Conservation (phyloP, 208 protist species). For the Leishmania mexicana region DNA sequence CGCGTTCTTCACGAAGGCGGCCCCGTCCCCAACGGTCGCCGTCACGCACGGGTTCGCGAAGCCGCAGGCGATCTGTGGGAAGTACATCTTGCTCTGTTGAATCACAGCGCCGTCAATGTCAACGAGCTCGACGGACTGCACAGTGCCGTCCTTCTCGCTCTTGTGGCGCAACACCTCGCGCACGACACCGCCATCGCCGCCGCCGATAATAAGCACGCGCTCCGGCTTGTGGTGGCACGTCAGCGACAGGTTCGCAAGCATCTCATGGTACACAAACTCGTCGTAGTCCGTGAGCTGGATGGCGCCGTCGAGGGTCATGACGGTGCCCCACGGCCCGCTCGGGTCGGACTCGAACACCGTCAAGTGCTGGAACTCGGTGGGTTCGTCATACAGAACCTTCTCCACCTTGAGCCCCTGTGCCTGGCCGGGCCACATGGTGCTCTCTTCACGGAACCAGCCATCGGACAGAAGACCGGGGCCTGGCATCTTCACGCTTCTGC, state of each 20-base stretch:
- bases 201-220: slow-evolving; percentile 97
- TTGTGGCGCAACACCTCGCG: slow-evolving; percentile 96
- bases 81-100: slow-evolving; percentile 85
- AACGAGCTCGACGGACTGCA: slow-evolving; percentile 94
- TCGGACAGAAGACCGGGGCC: slow-evolving; percentile 76
- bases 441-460: slow-evolving; percentile 93
- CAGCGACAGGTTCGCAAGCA: slow-evolving; percentile 96
- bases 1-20: slow-evolving; percentile 81
- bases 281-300: slow-evolving; percentile 97
- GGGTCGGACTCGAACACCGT: slow-evolving; percentile 87
- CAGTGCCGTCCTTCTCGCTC: slow-evolving; percentile 37
- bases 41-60: slow-evolving; percentile 79
- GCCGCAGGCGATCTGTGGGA: slow-evolving; percentile 79
- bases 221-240: slow-evolving; percentile 90
- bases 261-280: slow-evolving; percentile 99
- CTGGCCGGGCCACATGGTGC: slow-evolving; percentile 89
- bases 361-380: slow-evolving; percentile 88
- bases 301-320: slow-evolving; percentile 97
- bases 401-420: slow-evolving; percentile 87
- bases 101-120: slow-evolving; percentile 96
- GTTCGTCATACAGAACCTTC: slow-evolving; percentile 85
- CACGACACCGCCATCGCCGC: slow-evolving; percentile 98
- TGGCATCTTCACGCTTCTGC: slow-evolving; percentile 37
- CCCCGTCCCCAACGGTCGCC: slow-evolving; percentile 83
- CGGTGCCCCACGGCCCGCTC: slow-evolving; percentile 93